Base-by-base conservation (phyloP, 2,329 filamentous ascomycete genomes). In the Lasiodiplodia gonubiensis region DNA sequence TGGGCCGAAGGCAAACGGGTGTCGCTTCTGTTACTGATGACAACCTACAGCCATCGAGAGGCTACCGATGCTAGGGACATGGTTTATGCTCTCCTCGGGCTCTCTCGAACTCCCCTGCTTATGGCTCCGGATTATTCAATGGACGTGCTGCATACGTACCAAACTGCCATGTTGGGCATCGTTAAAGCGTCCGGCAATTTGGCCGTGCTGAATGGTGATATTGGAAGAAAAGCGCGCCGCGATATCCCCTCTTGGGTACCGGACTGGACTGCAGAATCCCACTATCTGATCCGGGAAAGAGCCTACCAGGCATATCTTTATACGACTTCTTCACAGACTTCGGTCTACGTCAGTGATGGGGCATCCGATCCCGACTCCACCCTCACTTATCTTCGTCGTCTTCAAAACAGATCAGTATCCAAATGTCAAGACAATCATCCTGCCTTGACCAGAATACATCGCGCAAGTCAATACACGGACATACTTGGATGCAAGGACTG, bases 391-490 rank as follows among this genome's bases (percentile, higher is more conserved):
- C 14, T 39, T 39, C 2, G 12, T 33, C 30, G 8, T 10, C 30
- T 10, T 33, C 30, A 16, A 1, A 12, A 16, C 4, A 2, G 1
- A 4, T 1, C 37, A 16, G 37, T 4, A 4, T 3, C 37, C 1
- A 2, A 18, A 18, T 0, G 14, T 2, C 16, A n/a, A 5, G 14
- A n/a, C 4, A 18, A 1, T 6, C 5, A 7, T 6, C 8, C 2
- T 6, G 30, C 2, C 10, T 8, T 10, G 8, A 10, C 30, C 7
- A 33, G 30, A 30, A 0, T 30, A 30, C 3, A 8, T 7, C 2
- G 30, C 3, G 8, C 30, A 33, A 33, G 30, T 33, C 8, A 33
- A 33, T 10, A 10, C 30, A 33, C 30, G 30, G 8, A 10, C 7
- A 2, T 33, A 10, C 30, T 33, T 33, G 30, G 30, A 33, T 8